These are phyloP conservation scores for Rhynchospora breviuscula DNA, from an alignment of 176 grass and related monocot genomes.

Conservation along the genomic window DNA sequence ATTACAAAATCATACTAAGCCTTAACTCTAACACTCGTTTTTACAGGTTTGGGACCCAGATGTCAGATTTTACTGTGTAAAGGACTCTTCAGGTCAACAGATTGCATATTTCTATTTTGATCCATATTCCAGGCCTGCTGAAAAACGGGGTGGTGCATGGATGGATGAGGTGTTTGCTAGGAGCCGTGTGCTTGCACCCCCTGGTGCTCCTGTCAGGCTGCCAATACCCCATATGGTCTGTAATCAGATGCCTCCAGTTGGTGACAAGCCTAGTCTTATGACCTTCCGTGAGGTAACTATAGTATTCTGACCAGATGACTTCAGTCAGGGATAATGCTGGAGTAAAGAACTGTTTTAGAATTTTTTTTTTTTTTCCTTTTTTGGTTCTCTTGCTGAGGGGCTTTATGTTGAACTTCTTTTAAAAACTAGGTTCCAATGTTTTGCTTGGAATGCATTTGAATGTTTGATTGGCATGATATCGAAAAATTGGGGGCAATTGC, in stretches of 20 bases:
- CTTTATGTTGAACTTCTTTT: too few relatives aligned
- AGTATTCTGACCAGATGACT: conserved; percentile 6
- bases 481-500: too few relatives aligned
- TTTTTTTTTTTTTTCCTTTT: background rate
- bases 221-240: conserved; percentile 96
- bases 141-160: conserved; percentile 95
- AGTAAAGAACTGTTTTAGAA: background rate
- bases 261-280: conserved; percentile 93
- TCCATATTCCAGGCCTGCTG: conserved; percentile 95
- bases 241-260: conserved; percentile 95
- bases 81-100: conserved; percentile 69
- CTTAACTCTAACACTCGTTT: conserved; percentile 16
- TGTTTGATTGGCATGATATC: background rate
- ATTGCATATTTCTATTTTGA: conserved; percentile 98
- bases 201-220: conserved; percentile 62
- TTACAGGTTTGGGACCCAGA: conserved; percentile 88
- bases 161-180: conserved; percentile 95
- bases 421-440: background rate
- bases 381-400: too few relatives aligned
- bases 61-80: conserved; percentile 88
- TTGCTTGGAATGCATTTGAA: background rate
- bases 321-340: background rate
- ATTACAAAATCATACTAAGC: background rate
- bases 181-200: conserved; percentile 63
- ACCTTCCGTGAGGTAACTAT: conserved; percentile 93